Evolutionary conservation across 2,329 filamentous ascomycete species (phyloP), one percentile per base, ranked within the genome.

Genomic region (Achaetomium macrosporum): DNA sequence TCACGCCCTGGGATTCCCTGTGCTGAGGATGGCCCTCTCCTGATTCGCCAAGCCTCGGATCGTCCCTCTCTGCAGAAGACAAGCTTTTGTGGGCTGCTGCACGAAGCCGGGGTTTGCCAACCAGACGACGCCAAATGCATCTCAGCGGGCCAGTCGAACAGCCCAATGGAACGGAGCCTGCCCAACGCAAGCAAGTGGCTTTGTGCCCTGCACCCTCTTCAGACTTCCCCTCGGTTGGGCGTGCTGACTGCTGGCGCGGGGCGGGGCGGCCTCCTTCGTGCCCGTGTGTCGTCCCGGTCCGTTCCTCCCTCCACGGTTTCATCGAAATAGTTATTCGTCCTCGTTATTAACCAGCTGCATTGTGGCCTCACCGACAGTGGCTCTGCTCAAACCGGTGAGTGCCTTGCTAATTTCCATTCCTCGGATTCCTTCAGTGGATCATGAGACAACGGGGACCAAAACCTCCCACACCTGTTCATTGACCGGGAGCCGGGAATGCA

Each of bases 341-440:
- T 25, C 25, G 4, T 25, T 25, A 7, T 25, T 25, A 7, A 25
- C 25, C 25, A 25, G 33, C 17, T 11, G 20, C 31, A 35, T 33
- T 31, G 25, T 19, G 19, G 16, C 25, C 35, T 50, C 20, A 15
- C n/a, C 33, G 10, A 37, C 11, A 45, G 50, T 58, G 51, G 48
- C 49, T 54, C 42, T 47, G 45, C 20, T 35, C 16, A 35, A 52
- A 47, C 49, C 50, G 46, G 55, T 55, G 25, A 54, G 52, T 57
- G 52, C 36, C 41, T 37, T 42, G 16, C 44, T 40, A 29, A 51
- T 51, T 55, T 53, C 52, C 41, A 45, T 52, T 31, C 43, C 36
- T 19, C 33, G 47, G 33, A 29, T 42, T 41, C 44, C 51, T 17
- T 33, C 17, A 6, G 19, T 40, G 40, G 35, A 58, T 56, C 56